A percentile compares a stretch with the other conserved stretches of the same genome.
Evolutionary conservation across 805 yeast species (phyloP).

Genomic region (Suhomyces sp.): DNA sequence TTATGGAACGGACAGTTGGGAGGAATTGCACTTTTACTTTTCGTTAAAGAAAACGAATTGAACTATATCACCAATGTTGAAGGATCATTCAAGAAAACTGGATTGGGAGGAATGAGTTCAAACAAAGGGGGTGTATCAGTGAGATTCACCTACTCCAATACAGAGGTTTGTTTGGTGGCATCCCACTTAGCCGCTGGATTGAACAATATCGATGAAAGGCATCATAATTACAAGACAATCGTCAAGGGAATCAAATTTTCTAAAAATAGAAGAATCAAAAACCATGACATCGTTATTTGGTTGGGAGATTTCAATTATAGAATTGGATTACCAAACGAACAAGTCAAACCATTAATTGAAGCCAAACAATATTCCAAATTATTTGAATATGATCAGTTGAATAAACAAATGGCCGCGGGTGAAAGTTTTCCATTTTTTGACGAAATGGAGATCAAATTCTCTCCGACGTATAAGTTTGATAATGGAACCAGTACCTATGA

Average conservation of each 20-base stretch:
- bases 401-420: slow-evolving; percentile 66
- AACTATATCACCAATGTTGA: slow-evolving; percentile 59
- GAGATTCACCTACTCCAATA: slow-evolving; percentile 61
- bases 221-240: slow-evolving; percentile 80
- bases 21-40: slow-evolving; percentile 74
- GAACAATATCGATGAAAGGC: slow-evolving; percentile 76
- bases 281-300: slow-evolving; percentile 90
- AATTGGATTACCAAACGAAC: slow-evolving; percentile 67
- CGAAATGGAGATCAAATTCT: slow-evolving; percentile 74
- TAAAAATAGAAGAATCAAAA: slow-evolving; percentile 57
- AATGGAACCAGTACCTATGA: slow-evolving; percentile 80
- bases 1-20: slow-evolving; percentile 82
- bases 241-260: slow-evolving; percentile 66
- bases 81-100: slow-evolving; percentile 82
- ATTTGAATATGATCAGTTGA: slow-evolving; percentile 75
- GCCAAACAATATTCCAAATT: slow-evolving; percentile 48
- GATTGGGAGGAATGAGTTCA: slow-evolving; percentile 86
- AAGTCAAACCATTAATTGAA: slow-evolving; percentile 58
- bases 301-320: slow-evolving; percentile 93
- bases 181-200: slow-evolving; percentile 95
- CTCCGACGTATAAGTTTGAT: slow-evolving; percentile 92
- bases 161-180: slow-evolving; percentile 74
- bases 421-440: slow-evolving; percentile 77
- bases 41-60: slow-evolving; percentile 53
- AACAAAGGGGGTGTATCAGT: slow-evolving; percentile 80